Evolutionary conservation across 805 yeast species (phyloP), one percentile per base, ranked within the genome.

Genomic region (Candida methanosorbosa): DNA sequence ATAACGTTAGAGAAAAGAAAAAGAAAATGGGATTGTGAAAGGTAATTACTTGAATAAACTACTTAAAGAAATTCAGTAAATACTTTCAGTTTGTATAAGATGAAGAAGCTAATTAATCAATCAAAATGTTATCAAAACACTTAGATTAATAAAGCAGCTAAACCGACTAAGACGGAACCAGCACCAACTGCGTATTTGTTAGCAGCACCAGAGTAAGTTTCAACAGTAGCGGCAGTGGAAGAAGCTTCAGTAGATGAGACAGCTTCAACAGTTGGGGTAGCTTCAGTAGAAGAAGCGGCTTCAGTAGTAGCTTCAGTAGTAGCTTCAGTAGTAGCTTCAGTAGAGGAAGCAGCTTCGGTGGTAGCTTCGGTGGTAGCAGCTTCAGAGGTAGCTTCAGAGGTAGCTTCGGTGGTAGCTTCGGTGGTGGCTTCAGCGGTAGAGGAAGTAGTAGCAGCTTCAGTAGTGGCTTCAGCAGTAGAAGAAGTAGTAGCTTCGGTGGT

Each of bases 401-500:
- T 32, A 9, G 37, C 20, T 16, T 42, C 15, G 20, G 39, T 37
- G 13, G 45, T 30, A 26, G 47, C 38, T 3, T 26, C 19, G 9
- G 36, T n/a, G 18, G 33, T 14, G 14, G 42, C 34, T 2, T 34
- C 33, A 8, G 37, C 34, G 28, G 36, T 35, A 23, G 35, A 28
- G 21, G 33, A 6, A 12, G 36, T 19, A 9, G 34, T 12, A 13
- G 37, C 29, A 14, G 33, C n/a, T 20, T 27, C n/a, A 7, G 32
- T 27, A 20, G 33, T 35, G 19, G 37, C 14, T 17, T 33, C 34
- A 19, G 29, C 26, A 15, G 40, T 36, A 29, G 18, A 34, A 15
- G 55, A 40, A 22, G 43, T 18, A 5, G 36, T 19, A 11, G 40
- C 38, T 19, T 17, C 38, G 17, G 56, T 43, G 32, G 53, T 46